These are phyloP conservation scores for Aschersonia sp. DNA, from an alignment of 2,329 filamentous ascomycete species.

Conservation along the genomic window DNA sequence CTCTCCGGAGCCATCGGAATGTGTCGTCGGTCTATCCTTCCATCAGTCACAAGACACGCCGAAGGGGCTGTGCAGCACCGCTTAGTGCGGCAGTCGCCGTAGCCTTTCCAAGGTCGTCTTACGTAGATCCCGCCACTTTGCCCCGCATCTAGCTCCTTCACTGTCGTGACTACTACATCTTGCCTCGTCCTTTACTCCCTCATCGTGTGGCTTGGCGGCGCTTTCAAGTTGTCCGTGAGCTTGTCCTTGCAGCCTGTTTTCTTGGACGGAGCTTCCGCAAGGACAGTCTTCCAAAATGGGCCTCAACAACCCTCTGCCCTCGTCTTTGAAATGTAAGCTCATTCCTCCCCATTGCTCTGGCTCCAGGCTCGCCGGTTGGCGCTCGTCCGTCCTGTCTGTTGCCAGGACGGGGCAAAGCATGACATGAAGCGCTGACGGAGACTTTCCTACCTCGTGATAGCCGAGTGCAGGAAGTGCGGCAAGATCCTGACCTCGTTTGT, in stretches of 20 bases:
- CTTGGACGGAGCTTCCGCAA: background rate
- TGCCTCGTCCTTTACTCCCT: no score
- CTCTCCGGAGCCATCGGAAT: background rate
- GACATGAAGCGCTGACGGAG: background rate
- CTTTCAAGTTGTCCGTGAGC: background rate
- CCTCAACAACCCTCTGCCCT: constrained; percentile 52
- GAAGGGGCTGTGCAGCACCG: background rate
- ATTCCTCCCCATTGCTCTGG: background rate
- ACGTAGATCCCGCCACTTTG: no score
- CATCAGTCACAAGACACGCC: background rate
- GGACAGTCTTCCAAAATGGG: constrained; percentile 28
- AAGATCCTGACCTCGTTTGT: constrained; percentile 93
- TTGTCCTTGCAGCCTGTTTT: background rate
- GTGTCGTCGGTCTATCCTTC: background rate
- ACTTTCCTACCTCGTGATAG: constrained; percentile 27
- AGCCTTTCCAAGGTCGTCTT: background rate
- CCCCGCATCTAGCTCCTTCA: no score
- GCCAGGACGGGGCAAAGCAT: no score
- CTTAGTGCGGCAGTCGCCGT: background rate
- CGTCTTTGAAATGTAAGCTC: constrained; percentile 53
- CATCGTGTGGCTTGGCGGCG: background rate
- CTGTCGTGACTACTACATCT: no score
- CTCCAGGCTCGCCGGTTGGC: background rate
- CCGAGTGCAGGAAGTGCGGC: constrained; percentile 93
- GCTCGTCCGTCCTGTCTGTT: background rate